phyloP scores from a whole-genome alignment of 257 asterid genomes.

The Plantago elongata region DNA sequence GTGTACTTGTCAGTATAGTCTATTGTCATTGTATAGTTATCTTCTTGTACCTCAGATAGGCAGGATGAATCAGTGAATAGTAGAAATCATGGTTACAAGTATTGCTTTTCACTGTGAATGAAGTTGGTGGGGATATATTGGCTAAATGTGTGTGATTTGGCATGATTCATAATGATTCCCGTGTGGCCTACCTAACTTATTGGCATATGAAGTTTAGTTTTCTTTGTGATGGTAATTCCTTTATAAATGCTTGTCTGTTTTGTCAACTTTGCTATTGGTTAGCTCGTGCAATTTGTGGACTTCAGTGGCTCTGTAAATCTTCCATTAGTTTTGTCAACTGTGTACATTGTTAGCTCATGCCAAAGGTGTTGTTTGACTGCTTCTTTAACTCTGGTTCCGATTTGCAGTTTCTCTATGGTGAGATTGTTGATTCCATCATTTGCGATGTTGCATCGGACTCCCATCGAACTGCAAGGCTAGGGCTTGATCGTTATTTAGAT shows the following conservation, averaged over 20 bases:
- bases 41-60: too few relatives aligned
- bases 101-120: too few relatives aligned
- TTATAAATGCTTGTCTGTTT: neutral
- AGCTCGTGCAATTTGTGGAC: neutral
- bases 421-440: slow-evolving; percentile 72
- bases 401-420: slow-evolving; percentile 61
- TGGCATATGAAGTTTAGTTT: neutral
- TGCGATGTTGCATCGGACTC: slow-evolving; percentile 94
- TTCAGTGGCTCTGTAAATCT: too few relatives aligned
- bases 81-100: too few relatives aligned
- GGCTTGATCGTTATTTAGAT: slow-evolving; percentile 80
- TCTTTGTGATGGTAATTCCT: neutral
- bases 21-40: neutral
- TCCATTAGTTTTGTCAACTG: too few relatives aligned
- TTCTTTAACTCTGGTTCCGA: slow-evolving; percentile 11
- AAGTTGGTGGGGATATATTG: too few relatives aligned
- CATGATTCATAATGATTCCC: too few relatives aligned
- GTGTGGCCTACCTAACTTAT: too few relatives aligned
- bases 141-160: too few relatives aligned
- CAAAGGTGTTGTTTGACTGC: neutral
- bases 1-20: neutral
- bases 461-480: slow-evolving; percentile 78
- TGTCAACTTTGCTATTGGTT: neutral
- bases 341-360: too few relatives aligned
- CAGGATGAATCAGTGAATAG: too few relatives aligned